Evolutionary conservation across 2,329 filamentous ascomycete genomes (phyloP), one percentile per base, ranked within the genome.

Genomic region (Phoma sp.): DNA sequence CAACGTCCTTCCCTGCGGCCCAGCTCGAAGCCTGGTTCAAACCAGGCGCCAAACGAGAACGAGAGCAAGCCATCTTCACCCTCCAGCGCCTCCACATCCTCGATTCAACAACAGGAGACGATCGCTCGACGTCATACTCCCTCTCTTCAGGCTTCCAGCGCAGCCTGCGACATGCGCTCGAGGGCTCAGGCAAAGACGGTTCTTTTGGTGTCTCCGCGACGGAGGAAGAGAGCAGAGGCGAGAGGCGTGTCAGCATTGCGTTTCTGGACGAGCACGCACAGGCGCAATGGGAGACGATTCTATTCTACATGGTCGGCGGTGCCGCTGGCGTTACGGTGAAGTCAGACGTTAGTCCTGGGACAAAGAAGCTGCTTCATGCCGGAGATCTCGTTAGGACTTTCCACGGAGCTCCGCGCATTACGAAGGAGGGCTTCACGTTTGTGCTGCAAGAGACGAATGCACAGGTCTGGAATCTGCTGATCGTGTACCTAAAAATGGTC

Each of bases 381-480:
- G 95, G 95, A 3, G 85, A 89, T 47, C 85, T 98, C 8, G 92
- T 99, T 19, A 88, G 92, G 70, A 77, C 80, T 7, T 75, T 76
- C 32, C 78, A 80, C 39, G 77, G 77, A 22, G 75, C 77, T 50
- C 82, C 92, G 9, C 86, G 85, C 49, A 99, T 99, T 67, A 99
- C 95, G 0, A 88, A 96, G 71, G 87, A 91, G 2, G 95, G 95
- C 7, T 99, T 99, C 73, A 93, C 91, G 0, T 99, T 99, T 70
- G 81, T 99, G 52, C 82, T 99, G 8, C 94, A 98, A 69, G 94
- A 97, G 71, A 89, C 94, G 55, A 98, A 97, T 74, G 92, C 94
- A 0, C 95, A 99, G 75, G 92, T 99, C 32, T 99, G 95, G 95
- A 95, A 92, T 24, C 81, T 99, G 41, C 82, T 99, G 32, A 88